Base-by-base conservation (phyloP, 345 rosid species). In the Excoecaria cochinchinensis region DNA sequence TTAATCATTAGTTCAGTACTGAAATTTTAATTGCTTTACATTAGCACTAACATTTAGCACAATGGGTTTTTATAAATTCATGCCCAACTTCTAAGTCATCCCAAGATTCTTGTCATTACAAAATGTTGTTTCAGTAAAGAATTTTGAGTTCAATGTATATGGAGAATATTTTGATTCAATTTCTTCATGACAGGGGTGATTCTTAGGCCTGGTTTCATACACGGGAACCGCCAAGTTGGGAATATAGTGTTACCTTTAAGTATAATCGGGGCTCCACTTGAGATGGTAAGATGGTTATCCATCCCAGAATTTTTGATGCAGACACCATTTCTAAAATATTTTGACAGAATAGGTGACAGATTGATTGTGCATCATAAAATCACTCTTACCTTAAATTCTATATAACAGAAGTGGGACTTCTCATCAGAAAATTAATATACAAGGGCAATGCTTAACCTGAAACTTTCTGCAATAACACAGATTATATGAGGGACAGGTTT, bases 151-250 rank as follows among this genome's bases (percentile, higher is more conserved):
- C n/a, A 31, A 21, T 46, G 16, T 47, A 24, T 12, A 10, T 17
- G 24, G 46, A 40, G 3, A 59, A 59, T 25, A 4, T 31, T 72
- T 36, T 24, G 12, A 13, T 42, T 67, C 55, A 65, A 72, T 57
- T 24, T 40, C 55, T 50, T 46, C 36, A 51, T 47, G 17, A 22
- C 82, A 89, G 91, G 93, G 31, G 76, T 82, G 58, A 74, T 81
- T 80, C 70, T 89, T 15, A 85, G 93, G 84, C 91, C 93, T 53
- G 93, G 93, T 72, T 89, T 89, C 84, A 86, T 87, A 72, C 86
- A 89, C 39, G 91, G 93, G 59, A 87, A 78, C 11, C 89, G 91
- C 51, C 84, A 48, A 68, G 84, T 85, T 13, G 91, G 90, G 74
- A 81, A 75, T 63, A 74, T 86, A 7, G 85, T 82, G 74, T 72